Conservation (phyloP, 1,139 yeast genomes). For the Magnusiomyces magnusii region DNA sequence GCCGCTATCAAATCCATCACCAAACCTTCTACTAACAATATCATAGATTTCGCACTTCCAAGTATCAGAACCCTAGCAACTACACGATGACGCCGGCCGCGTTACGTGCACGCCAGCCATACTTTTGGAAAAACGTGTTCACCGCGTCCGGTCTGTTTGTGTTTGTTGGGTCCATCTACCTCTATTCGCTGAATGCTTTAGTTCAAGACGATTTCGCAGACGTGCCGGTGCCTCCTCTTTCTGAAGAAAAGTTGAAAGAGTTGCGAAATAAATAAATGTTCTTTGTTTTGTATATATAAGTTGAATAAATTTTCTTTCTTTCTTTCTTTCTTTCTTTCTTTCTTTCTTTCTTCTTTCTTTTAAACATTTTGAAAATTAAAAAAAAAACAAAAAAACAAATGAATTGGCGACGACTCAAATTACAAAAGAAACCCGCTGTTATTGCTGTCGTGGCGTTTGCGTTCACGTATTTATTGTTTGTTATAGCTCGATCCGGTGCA, state of each 20-base stretch:
- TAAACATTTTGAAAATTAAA: not conserved
- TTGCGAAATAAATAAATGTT: slow-evolving; percentile 33
- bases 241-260: slow-evolving; percentile 65
- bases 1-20: no score
- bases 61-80: slow-evolving; percentile 67
- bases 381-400: no score
- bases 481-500: no score
- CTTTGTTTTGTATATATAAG: no score
- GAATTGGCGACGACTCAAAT: not conserved
- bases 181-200: slow-evolving; percentile 64
- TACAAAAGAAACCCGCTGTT: not conserved
- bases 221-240: slow-evolving; percentile 88
- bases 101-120: slow-evolving; percentile 82
- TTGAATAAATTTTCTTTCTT: not conserved
- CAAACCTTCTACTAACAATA: no score
- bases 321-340: not conserved
- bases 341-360: not conserved
- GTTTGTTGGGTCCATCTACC: slow-evolving; percentile 39
- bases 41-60: no score
- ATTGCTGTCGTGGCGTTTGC: not conserved
- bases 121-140: slow-evolving; percentile 64
- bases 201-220: slow-evolving; percentile 80
- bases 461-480: not conserved
- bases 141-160: slow-evolving; percentile 52
- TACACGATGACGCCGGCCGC: slow-evolving; percentile 93